phyloP scores from a whole-genome alignment of 306 rosid species.

The Senna siamea region DNA sequence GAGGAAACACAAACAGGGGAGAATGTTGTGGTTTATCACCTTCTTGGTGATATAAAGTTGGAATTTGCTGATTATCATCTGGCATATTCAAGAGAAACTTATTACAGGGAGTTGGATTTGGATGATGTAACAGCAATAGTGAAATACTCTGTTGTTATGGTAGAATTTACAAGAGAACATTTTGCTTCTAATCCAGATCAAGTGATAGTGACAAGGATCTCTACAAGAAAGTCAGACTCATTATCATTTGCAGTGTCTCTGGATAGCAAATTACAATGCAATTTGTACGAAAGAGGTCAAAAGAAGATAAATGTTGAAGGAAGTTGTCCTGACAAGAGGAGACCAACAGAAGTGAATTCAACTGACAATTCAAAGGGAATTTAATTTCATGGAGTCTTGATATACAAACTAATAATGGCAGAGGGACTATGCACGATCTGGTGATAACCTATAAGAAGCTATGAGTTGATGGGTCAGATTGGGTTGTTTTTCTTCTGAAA shows the following conservation, averaged over 20 bases:
- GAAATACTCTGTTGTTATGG: constrained; percentile 75
- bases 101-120: constrained; percentile 78
- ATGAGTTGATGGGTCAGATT: constrained; percentile 74
- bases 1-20: no score
- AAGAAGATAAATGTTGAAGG: constrained; percentile 71
- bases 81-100: constrained; percentile 60
- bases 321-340: constrained; percentile 70
- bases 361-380: constrained; percentile 66
- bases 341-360: constrained; percentile 48
- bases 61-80: constrained; percentile 78
- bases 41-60: constrained; percentile 76
- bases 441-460: constrained; percentile 70
- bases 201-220: constrained; percentile 73
- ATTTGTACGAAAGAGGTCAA: constrained; percentile 52
- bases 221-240: constrained; percentile 70
- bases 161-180: constrained; percentile 81
- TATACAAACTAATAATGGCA: constrained; percentile 65
- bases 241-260: constrained; percentile 71
- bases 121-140: constrained; percentile 71
- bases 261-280: constrained; percentile 74
- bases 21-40: constrained; percentile 91
- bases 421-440: constrained; percentile 66
- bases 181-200: constrained; percentile 81
- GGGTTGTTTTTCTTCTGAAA: constrained; percentile 71
- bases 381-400: constrained; percentile 78